Percentiles rank a stretch among this genome's conserved stretches.
These are phyloP conservation scores for Bertia moriformis DNA, from an alignment of 2,329 filamentous ascomycete genomes.

Conservation along the genomic window DNA sequence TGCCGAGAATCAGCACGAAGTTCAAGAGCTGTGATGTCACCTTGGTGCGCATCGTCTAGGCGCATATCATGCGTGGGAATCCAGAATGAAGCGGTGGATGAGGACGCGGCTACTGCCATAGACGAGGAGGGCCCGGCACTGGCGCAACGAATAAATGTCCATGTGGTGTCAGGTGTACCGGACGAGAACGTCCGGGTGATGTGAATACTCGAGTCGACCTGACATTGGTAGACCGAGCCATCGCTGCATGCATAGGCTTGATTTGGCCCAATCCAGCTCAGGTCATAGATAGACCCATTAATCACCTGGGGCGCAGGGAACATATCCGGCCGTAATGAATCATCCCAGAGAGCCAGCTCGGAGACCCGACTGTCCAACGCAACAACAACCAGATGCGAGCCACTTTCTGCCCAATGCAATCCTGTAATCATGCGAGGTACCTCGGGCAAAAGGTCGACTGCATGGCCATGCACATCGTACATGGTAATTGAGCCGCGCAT, in stretches of 20 bases:
- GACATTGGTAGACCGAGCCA: conserved; percentile 20
- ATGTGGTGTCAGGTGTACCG: conserved; percentile 14
- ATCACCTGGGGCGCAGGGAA: conserved; percentile 18
- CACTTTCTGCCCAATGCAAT: conserved; percentile 21
- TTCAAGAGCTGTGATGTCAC: conserved; percentile 22
- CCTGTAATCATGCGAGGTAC: conserved; percentile 24
- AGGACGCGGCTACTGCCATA: conserved; percentile 21
- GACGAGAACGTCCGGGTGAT: conserved; percentile 17
- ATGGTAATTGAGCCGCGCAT: conserved; percentile 23
- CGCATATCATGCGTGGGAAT: conserved; percentile 24
- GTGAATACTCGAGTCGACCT: conserved; percentile 19
- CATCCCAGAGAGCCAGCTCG: conserved; percentile 26
- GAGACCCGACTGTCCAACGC: conserved; percentile 22
- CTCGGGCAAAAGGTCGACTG: conserved; percentile 25
- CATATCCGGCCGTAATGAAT: conserved; percentile 17
- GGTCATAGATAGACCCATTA: conserved; percentile 21
- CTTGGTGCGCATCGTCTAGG: conserved; percentile 20
- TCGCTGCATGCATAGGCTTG: conserved; percentile 22
- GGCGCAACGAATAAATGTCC: conserved; percentile 22
- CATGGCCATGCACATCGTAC: conserved; percentile 24
- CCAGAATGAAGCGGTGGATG: conserved; percentile 21
- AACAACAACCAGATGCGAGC: conserved; percentile 21
- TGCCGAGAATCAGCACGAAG: not conserved
- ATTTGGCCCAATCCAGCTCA: conserved; percentile 21
- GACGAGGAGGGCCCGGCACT: conserved; percentile 8